Evolutionary conservation across 2,329 filamentous ascomycete genomes (phyloP).

Genomic region (Venturia carpophila): DNA sequence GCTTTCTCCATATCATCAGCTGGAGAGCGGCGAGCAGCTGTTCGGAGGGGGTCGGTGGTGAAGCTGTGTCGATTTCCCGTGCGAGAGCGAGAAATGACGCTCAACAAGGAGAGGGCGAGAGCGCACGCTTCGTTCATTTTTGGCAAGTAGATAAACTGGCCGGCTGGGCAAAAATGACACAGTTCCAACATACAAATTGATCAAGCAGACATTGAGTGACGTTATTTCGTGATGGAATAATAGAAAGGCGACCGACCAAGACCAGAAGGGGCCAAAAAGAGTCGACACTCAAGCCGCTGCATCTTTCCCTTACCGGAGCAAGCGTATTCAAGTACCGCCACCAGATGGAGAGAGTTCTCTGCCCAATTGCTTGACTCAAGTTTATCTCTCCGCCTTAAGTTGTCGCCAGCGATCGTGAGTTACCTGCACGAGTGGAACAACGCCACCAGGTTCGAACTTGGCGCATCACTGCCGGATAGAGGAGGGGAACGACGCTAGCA

Average conservation of each 20-base stretch:
- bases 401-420: slow-evolving; percentile 18
- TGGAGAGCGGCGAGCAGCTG: background rate
- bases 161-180: background rate
- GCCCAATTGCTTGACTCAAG: slow-evolving; percentile 21
- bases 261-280: slow-evolving; percentile 17
- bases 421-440: slow-evolving; percentile 19
- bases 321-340: slow-evolving; percentile 19
- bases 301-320: slow-evolving; percentile 2
- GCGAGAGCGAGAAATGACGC: background rate
- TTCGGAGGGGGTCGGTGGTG: background rate
- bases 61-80: background rate
- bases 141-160: background rate
- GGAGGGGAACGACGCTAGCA: background rate
- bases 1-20: background rate
- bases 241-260: background rate
- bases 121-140: too few species aligned
- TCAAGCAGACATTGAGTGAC: background rate
- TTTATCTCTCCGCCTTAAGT: slow-evolving; percentile 19
- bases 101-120: too few species aligned
- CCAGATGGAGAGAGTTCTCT: slow-evolving; percentile 19
- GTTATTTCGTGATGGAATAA: too few species aligned
- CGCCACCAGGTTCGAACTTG: slow-evolving; percentile 18
- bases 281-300: slow-evolving; percentile 9
- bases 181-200: background rate
- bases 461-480: slow-evolving; percentile 5